Evolutionary conservation across 2,329 filamentous ascomycete species (phyloP), one percentile per base, ranked within the genome.

Genomic region (Sarocladium kiliense): DNA sequence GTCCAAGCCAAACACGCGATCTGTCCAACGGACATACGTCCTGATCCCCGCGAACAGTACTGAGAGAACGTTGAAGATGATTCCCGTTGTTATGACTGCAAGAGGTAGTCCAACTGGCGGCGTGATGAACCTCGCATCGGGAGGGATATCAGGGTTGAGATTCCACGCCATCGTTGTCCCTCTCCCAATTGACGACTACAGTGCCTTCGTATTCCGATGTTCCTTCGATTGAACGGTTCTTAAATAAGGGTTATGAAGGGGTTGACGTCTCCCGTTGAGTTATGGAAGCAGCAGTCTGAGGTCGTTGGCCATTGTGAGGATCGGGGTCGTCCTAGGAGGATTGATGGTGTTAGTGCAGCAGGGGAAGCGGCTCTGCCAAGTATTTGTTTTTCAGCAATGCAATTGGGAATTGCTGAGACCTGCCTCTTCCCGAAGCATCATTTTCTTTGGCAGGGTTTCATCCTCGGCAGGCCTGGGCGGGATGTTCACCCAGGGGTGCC

Each of bases 1-100:
- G 42, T 61, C 59, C 10, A 60, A 41, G 6, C 57, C 55, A n/a
- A 60, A 58, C 5, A 50, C 45, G 11, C 45, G 23, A 18, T 50
- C 45, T 6, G 45, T 50, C 25, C 45, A 50, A 10, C 45, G 23
- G 10, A 50, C 45, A 34, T 50, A 50, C 7, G 45, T 50, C 27
- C 45, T 30, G 25, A 50, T 50, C 30, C 45, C 45, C 21, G 45
- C 45, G 27, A 50, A 50, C 9, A 50, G n/a, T n/a, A 34, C 45
- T 7, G 45, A 30, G 5, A 50, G 26, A 10, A 50, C 25, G 16
- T 30, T 50, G 45, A 50, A 50, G 45, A 50, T 50, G 45, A 50
- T 18, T 4, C 45, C 45, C 25, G 25, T 50, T 18, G 45, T 32
- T n/a, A 50, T 50, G 11, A 50, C 45, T 7, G 45, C 45, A 18